These are phyloP conservation scores for Periconia sp. DNA, from an alignment of 2,329 filamentous ascomycete genomes.

Conservation along the genomic window DNA sequence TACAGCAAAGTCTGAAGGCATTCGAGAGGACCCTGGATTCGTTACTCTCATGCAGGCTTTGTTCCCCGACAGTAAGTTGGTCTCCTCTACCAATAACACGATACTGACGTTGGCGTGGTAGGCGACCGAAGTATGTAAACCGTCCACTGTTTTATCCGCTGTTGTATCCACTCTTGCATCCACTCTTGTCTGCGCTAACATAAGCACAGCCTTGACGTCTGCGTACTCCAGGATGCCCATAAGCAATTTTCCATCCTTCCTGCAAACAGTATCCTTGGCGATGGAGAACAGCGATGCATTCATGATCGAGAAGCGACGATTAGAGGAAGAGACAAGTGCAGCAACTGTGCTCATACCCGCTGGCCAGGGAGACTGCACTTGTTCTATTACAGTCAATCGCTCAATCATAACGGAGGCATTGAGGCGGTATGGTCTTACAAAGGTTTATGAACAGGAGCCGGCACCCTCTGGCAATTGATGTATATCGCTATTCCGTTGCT, in stretches of 20 bases:
- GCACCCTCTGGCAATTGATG: neutral
- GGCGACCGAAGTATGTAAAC: neutral
- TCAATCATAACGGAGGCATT: neutral
- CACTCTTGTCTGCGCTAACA: too few relatives aligned
- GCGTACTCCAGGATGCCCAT: neutral
- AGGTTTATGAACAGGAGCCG: neutral
- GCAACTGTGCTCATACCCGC: neutral
- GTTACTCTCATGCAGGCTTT: neutral
- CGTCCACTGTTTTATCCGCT: neutral
- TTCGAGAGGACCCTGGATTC: neutral
- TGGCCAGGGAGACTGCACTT: neutral
- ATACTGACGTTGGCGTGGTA: neutral
- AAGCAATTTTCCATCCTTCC: neutral
- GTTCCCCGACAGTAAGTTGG: neutral
- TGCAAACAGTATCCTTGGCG: neutral
- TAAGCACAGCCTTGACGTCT: neutral
- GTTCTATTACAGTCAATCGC: neutral
- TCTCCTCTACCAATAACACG: neutral
- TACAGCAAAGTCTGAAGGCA: neutral
- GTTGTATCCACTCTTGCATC: too few relatives aligned
- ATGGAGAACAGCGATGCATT: neutral
- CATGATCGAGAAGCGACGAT: neutral
- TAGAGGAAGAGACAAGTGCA: neutral
- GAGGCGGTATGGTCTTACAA: neutral
- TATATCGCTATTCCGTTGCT: too few relatives aligned